These are phyloP conservation scores for Datura wrightii DNA, from an alignment of 257 asterid genomes.

Conservation along the genomic window DNA sequence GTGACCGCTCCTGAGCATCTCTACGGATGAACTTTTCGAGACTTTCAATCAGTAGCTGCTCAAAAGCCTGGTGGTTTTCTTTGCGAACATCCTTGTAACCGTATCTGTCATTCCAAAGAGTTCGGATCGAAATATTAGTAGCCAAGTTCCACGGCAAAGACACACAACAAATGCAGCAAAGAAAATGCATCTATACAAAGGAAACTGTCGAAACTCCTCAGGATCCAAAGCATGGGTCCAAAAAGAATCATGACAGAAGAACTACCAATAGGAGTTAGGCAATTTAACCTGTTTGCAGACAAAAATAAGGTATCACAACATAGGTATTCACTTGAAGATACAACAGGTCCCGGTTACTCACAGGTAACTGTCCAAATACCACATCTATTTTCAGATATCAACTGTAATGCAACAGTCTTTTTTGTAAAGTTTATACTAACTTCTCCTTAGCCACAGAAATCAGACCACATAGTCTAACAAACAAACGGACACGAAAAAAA, in stretches of 20 bases:
- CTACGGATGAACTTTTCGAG: conserved; percentile 89
- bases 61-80: conserved; percentile 89
- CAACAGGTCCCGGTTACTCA: background rate
- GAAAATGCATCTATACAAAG: background rate
- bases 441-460: background rate
- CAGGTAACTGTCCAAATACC: background rate
- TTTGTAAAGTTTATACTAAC: background rate
- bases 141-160: background rate
- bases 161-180: conserved; percentile 8
- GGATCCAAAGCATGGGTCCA: conserved; percentile 1
- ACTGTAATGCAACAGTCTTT: background rate
- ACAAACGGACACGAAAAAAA: background rate
- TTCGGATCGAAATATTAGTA: background rate
- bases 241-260: background rate
- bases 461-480: conserved; percentile 20
- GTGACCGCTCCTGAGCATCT: conserved; percentile 93
- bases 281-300: background rate
- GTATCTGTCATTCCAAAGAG: conserved; percentile 56
- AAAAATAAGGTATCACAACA: conserved; percentile 13
- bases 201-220: background rate
- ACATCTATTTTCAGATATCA: conserved; percentile 13
- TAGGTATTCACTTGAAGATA: background rate
- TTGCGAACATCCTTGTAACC: conserved; percentile 97
- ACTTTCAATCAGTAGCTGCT: conserved; percentile 91
- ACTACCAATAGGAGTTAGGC: background rate